Conservation (phyloP, 805 yeast genomes). For the Ogataea sp. region DNA sequence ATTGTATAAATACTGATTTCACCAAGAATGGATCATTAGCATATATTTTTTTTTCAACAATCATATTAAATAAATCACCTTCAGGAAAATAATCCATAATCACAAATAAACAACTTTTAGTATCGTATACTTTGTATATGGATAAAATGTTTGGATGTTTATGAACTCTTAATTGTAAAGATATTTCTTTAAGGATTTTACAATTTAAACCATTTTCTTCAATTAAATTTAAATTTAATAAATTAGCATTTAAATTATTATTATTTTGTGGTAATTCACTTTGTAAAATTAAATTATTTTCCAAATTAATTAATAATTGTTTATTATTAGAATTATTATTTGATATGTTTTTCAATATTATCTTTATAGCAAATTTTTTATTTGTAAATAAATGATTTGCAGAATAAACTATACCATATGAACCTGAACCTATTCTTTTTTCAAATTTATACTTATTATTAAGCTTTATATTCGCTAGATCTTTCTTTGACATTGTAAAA, state of each 20-base stretch:
- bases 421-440: conserved; percentile 70
- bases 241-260: conserved; percentile 19
- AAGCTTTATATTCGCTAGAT: conserved; percentile 21
- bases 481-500: conserved; percentile 9
- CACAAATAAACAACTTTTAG: conserved; percentile 52
- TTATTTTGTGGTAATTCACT: conserved; percentile 19
- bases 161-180: conserved; percentile 68
- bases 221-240: conserved; percentile 28
- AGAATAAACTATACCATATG: conserved; percentile 73
- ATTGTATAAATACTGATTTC: conserved; percentile 60
- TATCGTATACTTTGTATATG: conserved; percentile 64
- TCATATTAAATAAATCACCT: conserved; percentile 82
- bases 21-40: conserved; percentile 39
- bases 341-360: conserved; percentile 44
- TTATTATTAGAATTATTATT: conserved; percentile 16
- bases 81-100: conserved; percentile 81
- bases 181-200: conserved; percentile 53
- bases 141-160: conserved; percentile 71
- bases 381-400: conserved; percentile 49
- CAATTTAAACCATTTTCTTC: conserved; percentile 25
- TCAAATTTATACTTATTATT: conserved; percentile 33
- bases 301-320: conserved; percentile 21
- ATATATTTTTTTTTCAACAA: conserved; percentile 67
- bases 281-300: conserved; percentile 15
- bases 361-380: conserved; percentile 60